Percentiles rank a stretch among this genome's conserved stretches.
Evolutionary conservation across 2,329 filamentous ascomycete species (phyloP).

Genomic region (Xylariaceae sp.): DNA sequence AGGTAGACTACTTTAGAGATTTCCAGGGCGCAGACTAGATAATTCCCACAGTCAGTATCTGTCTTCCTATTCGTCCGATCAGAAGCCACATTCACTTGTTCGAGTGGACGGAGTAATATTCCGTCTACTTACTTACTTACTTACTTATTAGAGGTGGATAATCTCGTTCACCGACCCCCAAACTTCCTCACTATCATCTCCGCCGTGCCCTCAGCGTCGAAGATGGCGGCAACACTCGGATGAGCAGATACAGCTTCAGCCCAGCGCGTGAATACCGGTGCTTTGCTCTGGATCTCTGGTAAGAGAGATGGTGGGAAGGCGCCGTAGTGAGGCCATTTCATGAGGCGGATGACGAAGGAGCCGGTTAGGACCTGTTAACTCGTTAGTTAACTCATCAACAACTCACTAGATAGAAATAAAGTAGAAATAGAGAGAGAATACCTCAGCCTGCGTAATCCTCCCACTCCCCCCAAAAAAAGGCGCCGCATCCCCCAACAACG

Average conservation of each 20-base stretch:
- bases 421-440: not conserved
- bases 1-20: not conserved
- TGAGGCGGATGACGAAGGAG: conserved; percentile 60
- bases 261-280: conserved; percentile 68
- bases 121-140: not conserved
- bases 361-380: conserved; percentile 51
- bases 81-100: too few species aligned
- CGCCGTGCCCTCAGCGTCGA: conserved; percentile 44
- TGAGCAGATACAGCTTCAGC: conserved; percentile 53
- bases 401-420: too few species aligned
- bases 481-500: conserved; percentile 45
- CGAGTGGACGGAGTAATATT: not conserved
- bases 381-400: too few species aligned
- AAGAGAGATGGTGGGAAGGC: conserved; percentile 47
- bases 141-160: not conserved
- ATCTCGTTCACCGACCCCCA: too few species aligned
- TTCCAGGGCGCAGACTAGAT: not conserved
- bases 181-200: conserved; percentile 37
- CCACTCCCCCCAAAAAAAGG: conserved; percentile 62
- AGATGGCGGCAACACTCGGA: conserved; percentile 62
- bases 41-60: not conserved
- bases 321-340: conserved; percentile 48
- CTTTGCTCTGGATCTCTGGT: conserved; percentile 41
- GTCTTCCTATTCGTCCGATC: too few species aligned
- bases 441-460: conserved; percentile 66